Conservation (phyloP, 768 basidiomycete genomes). For the Xerocomellus chrysenteron region DNA sequence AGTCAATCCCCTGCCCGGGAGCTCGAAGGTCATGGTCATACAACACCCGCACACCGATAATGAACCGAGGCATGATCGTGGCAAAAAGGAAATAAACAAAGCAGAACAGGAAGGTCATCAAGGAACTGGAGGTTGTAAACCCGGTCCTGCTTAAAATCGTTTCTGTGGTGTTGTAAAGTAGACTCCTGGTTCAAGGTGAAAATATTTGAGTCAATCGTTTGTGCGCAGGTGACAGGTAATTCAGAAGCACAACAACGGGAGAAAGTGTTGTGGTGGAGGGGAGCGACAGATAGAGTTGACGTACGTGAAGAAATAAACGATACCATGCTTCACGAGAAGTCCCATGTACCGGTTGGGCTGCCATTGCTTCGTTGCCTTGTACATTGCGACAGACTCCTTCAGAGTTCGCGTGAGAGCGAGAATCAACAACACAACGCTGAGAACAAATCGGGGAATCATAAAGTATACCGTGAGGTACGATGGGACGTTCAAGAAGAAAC, state of each 20-base stretch:
- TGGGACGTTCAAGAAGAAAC: not conserved
- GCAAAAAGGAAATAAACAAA: too few relatives aligned
- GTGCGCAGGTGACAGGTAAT: too few relatives aligned
- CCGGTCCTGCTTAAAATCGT: not conserved
- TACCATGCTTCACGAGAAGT: constrained; percentile 5
- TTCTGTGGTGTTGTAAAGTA: not conserved
- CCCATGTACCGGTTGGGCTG: constrained; percentile 7
- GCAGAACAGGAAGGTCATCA: not conserved
- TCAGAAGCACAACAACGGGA: too few relatives aligned
- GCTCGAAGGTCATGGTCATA: not conserved
- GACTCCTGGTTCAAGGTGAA: not conserved
- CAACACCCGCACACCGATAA: not conserved
- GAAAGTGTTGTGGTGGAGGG: too few relatives aligned
- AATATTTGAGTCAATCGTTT: not conserved
- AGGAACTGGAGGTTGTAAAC: not conserved
- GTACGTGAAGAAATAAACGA: constrained; percentile 9
- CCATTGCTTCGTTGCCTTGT: constrained; percentile 11
- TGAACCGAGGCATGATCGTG: not conserved
- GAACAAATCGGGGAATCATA: not conserved
- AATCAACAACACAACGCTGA: not conserved
- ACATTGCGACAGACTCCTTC: not conserved
- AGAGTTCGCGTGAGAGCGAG: not conserved
- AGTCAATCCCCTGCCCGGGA: not conserved
- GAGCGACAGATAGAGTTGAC: too few relatives aligned
- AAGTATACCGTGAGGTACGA: not conserved